Evolutionary conservation across 345 rosid species (phyloP).

Genomic region (Acer campestre): DNA sequence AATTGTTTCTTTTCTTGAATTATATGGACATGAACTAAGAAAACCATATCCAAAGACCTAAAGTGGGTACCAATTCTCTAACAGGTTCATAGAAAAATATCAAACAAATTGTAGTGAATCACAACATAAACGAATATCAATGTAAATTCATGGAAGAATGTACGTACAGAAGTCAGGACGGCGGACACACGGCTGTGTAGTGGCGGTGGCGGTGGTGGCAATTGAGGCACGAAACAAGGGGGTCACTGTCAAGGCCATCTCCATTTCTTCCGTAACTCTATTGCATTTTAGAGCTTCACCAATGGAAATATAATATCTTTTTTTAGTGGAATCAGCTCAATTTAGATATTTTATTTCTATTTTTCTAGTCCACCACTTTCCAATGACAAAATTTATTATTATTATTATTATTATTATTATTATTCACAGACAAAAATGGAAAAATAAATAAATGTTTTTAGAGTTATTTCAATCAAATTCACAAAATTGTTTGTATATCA

Average conservation of each 20-base stretch:
- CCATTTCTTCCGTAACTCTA: not conserved
- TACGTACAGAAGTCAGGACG: constrained; percentile 25
- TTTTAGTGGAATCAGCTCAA: not conserved
- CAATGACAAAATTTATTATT: not conserved
- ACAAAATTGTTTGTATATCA: too few relatives aligned
- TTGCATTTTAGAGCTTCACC: not conserved
- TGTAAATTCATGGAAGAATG: not conserved
- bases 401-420: not conserved
- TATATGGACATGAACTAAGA: too few relatives aligned
- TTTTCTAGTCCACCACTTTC: not conserved
- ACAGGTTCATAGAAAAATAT: too few relatives aligned
- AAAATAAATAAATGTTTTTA: too few relatives aligned
- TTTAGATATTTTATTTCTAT: constrained; percentile 1
- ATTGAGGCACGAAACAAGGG: constrained; percentile 11
- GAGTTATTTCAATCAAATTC: too few relatives aligned
- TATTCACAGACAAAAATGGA: not conserved
- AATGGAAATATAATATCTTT: not conserved
- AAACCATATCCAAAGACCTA: not conserved
- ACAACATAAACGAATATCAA: not conserved
- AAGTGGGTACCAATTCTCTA: not conserved
- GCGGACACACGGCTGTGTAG: constrained; percentile 5
- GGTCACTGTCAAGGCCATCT: not conserved
- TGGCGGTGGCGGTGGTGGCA: not conserved
- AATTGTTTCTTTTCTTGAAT: too few relatives aligned
- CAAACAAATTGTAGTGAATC: not conserved